A percentile compares a stretch with the other conserved stretches of the same genome.
Evolutionary conservation across 371 early-diverging fungal species (phyloP).

Genomic region (Saksenaea vasiformis): DNA sequence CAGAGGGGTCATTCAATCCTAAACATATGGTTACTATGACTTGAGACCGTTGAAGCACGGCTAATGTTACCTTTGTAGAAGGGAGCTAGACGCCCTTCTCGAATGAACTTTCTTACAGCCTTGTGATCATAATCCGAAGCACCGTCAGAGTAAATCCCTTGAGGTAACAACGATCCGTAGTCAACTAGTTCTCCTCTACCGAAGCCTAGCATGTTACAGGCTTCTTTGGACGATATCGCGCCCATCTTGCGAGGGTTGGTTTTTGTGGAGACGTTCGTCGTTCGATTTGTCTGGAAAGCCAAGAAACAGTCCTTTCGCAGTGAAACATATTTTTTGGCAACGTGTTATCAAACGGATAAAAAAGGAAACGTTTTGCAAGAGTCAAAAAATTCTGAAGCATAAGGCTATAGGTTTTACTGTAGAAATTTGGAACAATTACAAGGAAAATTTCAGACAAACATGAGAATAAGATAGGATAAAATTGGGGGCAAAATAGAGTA

Average conservation of each 20-base stretch:
- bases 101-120: conserved; percentile 69
- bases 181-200: conserved; percentile 46
- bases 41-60: neutral
- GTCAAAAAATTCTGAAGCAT: no score
- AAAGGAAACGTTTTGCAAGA: no score
- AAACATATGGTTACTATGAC: neutral
- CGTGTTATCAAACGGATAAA: no score
- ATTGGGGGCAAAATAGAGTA: no score
- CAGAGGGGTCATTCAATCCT: neutral
- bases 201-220: neutral
- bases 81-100: conserved; percentile 76
- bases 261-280: neutral
- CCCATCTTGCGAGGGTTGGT: neutral
- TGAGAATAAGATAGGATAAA: no score
- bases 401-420: no score
- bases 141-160: conserved; percentile 62
- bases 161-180: conserved; percentile 62
- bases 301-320: neutral
- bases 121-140: conserved; percentile 71
- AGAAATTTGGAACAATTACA: no score
- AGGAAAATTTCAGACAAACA: no score
- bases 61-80: conserved; percentile 72
- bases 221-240: neutral
- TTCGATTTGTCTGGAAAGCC: neutral
- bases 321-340: no score